Evolutionary conservation across 164 flowering plant species (phyloP).

Genomic region (Magnolia changhungtana): DNA sequence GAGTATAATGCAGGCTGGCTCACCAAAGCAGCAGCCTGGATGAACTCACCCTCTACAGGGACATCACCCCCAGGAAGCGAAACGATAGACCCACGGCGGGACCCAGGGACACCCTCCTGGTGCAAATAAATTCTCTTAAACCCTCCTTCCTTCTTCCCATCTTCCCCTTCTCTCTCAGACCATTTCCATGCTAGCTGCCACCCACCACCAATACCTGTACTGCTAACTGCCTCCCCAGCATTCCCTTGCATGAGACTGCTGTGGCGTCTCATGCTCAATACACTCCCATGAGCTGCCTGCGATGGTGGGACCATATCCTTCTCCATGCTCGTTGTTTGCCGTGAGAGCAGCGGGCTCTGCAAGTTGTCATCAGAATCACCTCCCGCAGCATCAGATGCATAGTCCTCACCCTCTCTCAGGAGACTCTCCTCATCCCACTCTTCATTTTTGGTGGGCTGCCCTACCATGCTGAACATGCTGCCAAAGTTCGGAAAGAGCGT

Average conservation of each 20-base stretch:
- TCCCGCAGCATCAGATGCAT: slow-evolving; percentile 34
- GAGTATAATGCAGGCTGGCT: slow-evolving; percentile 53
- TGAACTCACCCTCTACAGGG: slow-evolving; percentile 29
- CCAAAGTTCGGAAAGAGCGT: slow-evolving; percentile 54
- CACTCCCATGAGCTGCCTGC: slow-evolving; percentile 35
- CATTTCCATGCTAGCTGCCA: slow-evolving; percentile 63
- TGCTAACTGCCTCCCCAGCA: slow-evolving; percentile 34
- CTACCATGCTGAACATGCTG: slow-evolving; percentile 52
- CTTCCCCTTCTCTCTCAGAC: slow-evolving; percentile 46
- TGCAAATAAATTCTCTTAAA: slow-evolving; percentile 58
- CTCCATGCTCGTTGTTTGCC: slow-evolving; percentile 44
- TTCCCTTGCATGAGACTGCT: slow-evolving; percentile 39
- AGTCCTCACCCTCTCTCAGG: slow-evolving; percentile 42
- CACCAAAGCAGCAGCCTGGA: slow-evolving; percentile 59
- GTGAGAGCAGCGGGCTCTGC: slow-evolving; percentile 49
- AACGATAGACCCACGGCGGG: slow-evolving; percentile 45
- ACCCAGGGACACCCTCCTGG: slow-evolving; percentile 39
- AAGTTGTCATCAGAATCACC: slow-evolving; percentile 47
- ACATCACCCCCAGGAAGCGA: slow-evolving; percentile 45
- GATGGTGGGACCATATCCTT: slow-evolving; percentile 38
- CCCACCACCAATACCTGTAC: slow-evolving; percentile 61
- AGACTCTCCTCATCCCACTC: slow-evolving; percentile 60
- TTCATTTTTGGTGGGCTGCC: slow-evolving; percentile 29
- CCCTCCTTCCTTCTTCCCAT: slow-evolving; percentile 46
- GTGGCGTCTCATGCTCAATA: slow-evolving; percentile 36